Base-by-base conservation (phyloP, 768 basidiomycete genomes). In the Psilocybe cubensis region DNA sequence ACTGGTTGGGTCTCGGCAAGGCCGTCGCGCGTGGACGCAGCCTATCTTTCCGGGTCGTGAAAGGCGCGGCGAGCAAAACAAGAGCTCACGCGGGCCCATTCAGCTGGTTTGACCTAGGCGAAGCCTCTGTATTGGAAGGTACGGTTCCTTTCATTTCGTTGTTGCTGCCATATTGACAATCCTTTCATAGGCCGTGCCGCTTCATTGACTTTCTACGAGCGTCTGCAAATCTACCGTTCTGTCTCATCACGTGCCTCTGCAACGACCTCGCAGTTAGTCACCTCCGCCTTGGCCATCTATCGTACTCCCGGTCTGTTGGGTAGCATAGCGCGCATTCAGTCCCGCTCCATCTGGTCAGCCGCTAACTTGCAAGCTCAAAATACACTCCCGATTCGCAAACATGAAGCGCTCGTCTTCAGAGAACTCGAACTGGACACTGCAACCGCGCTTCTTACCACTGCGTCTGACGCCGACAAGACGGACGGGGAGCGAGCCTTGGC, bases 401-500 rank as follows among this genome's bases (percentile, higher is more conserved):
- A 79, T 58, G 87, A 91, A 68, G 74, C 75, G 38, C 74, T 88
- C 31, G 86, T 89, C 3, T 65, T 88, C 11, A 71, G 75, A 24
- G 76, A 72, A 12, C 70, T 88, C 66, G 73, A 69, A 12, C 72
- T 90, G 1, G 82, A 85, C 3, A 80, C 83, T 29, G 88, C 89
- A 4, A 74, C 69, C 12, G 69, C 68, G 21, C 73, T 73, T 3
- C 47, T 58, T 14, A 56, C 61, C 1, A 40, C n/a, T 25, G 48
- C 59, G 0, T 43, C 56, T 1, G 11, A 52, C 5, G 27, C 58
- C 2, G 58, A 61, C 21, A 41, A 60, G 31, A 50, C 57, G 9
- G 66, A 64, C 5, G 68, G 63, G 11, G 63, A 66, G 14, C 61
- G 59, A 7, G 63, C 52, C 35, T 68, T 69, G 23, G 67, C 75